Conservation (phyloP, 257 asterid species). For the Capsicum baccatum region DNA sequence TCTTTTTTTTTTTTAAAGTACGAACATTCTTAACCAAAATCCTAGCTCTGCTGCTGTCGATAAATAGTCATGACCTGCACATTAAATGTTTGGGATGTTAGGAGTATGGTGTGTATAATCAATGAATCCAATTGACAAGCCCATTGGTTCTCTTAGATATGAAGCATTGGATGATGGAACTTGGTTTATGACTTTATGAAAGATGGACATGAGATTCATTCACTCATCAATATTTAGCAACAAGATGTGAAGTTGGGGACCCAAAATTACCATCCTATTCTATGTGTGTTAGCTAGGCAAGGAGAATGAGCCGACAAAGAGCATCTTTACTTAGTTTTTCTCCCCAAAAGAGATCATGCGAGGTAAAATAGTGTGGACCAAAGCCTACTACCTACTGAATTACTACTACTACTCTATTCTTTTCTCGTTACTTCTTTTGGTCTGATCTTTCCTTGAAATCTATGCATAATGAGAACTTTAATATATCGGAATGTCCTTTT, state of each 20-base stretch:
- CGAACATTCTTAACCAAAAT: too few species aligned
- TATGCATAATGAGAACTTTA: too few species aligned
- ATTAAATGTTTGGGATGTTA: background rate
- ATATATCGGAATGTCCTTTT: too few species aligned
- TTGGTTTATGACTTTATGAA: background rate
- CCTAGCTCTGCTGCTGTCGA: too few species aligned
- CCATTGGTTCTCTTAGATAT: slow-evolving; percentile 1
- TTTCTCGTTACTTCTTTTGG: too few species aligned
- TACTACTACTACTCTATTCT: too few species aligned
- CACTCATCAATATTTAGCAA: slow-evolving; percentile 6
- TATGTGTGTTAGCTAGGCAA: background rate
- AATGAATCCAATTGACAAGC: slow-evolving; percentile 1
- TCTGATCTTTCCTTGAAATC: too few species aligned
- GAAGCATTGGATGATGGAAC: background rate
- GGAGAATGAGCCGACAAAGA: slow-evolving; percentile 41
- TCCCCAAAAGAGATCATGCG: slow-evolving; percentile 29
- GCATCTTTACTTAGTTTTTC: slow-evolving; percentile 40
- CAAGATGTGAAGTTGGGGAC: background rate
- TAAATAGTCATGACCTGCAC: too few species aligned
- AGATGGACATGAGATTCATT: background rate
- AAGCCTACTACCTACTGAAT: background rate
- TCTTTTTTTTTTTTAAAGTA: too few species aligned
- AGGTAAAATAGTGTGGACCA: background rate
- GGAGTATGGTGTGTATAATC: background rate
- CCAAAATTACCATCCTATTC: background rate